Evolutionary conservation across 1,284 basidiomycete genomes (phyloP).

Genomic region (Cryptococcus depauperatus): DNA sequence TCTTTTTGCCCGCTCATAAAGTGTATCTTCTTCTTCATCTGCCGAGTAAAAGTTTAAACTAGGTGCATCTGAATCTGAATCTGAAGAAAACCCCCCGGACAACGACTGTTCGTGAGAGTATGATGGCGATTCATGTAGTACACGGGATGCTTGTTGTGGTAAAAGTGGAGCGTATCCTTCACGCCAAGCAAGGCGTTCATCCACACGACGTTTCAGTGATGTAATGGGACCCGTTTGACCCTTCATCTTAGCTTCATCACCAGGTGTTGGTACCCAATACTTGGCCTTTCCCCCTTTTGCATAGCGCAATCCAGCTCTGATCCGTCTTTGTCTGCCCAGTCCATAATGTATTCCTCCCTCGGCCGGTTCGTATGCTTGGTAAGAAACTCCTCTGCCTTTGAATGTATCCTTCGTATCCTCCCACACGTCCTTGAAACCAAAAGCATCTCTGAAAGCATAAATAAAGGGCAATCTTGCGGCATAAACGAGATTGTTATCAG

Average conservation of each 20-base stretch:
- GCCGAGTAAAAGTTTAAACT: slow-evolving; percentile 37
- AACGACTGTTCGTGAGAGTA: background rate
- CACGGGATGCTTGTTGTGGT: slow-evolving; percentile 55
- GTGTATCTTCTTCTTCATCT: slow-evolving; percentile 49
- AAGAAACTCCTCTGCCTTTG: slow-evolving; percentile 82
- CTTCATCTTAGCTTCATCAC: slow-evolving; percentile 42
- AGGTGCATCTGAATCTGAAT: slow-evolving; percentile 42
- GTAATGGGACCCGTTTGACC: slow-evolving; percentile 45
- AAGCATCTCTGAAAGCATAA: slow-evolving; percentile 79
- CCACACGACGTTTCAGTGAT: slow-evolving; percentile 46
- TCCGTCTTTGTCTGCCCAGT: slow-evolving; percentile 67
- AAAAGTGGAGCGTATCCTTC: slow-evolving; percentile 72
- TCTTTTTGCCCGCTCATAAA: slow-evolving; percentile 61
- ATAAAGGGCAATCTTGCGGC: slow-evolving; percentile 79
- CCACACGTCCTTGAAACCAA: slow-evolving; percentile 76
- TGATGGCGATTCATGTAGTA: slow-evolving; percentile 53
- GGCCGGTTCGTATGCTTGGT: slow-evolving; percentile 89
- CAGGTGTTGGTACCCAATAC: slow-evolving; percentile 76
- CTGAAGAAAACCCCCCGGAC: slow-evolving; percentile 3
- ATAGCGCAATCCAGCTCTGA: slow-evolving; percentile 83
- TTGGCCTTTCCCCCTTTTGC: slow-evolving; percentile 76
- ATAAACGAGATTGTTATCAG: slow-evolving; percentile 58
- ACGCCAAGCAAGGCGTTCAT: slow-evolving; percentile 49
- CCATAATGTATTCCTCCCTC: slow-evolving; percentile 86
- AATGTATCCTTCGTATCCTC: slow-evolving; percentile 79